Base-by-base conservation (phyloP, 306 rosid species). In the Pueraria montana region DNA sequence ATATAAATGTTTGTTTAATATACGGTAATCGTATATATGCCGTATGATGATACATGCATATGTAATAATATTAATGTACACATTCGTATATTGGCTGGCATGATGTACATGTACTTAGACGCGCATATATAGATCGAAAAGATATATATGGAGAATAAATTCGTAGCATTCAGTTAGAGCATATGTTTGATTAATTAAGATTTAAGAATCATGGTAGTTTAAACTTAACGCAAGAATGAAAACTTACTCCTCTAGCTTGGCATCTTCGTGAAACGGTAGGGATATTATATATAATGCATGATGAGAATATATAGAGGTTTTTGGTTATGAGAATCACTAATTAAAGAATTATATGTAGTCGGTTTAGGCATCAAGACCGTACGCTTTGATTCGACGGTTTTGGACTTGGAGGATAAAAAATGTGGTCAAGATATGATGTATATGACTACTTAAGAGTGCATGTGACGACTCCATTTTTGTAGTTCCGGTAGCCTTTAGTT, bases 71-170 rank as follows among this genome's bases (percentile, higher is more conserved):
- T 43, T 43, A 17, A 43, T 62, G 16, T 32, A 62, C 49, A 46
- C 50, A 48, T n/a, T n/a, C n/a, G n/a, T n/a, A n/a, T n/a, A n/a
- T 65, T 10, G 34, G 34, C 2, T 78, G 66, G 64, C 66, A 11
- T 65, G 42, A 20, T 66, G n/a, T n/a, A n/a, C n/a, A 65, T 43
- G 14, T 71, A 45, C 43, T 43, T 58, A 12, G 64, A 59, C 13
- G 17, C 30, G n/a, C 49, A 73, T n/a, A n/a, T n/a, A n/a, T 72
- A 12, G 21, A 32, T 32, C 5, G n/a, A 34, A 62, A 81, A 46
- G 43, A 1, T 20, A 34, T 48, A 17, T 18, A 71, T n/a, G n/a
- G 61, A 53, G 85, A 75, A 82, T 75, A 75, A 42, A 77, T 67
- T 82, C 71, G 3, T 18, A 14, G 76, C 45, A 74, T 64, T 64